Percentiles rank a stretch among this genome's conserved stretches.
Conservation (phyloP, 768 basidiomycete species). For the Podaxis sp. region DNA sequence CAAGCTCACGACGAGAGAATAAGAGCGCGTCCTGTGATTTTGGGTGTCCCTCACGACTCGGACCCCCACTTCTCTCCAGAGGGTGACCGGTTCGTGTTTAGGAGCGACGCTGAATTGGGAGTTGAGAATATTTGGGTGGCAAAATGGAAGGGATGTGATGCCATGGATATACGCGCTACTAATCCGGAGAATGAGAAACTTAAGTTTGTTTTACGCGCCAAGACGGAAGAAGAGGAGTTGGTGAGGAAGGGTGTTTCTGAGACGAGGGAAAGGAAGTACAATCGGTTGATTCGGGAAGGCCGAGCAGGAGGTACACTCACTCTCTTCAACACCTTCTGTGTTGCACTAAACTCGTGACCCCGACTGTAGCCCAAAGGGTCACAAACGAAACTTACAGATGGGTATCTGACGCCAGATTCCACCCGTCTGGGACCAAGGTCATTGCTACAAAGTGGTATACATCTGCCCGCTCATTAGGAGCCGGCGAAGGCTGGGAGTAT, state of each 20-base stretch:
- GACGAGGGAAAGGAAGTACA: slow-evolving; percentile 38
- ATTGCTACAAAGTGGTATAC: slow-evolving; percentile 82
- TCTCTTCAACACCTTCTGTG: not conserved
- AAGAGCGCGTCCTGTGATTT: slow-evolving; percentile 53
- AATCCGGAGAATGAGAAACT: slow-evolving; percentile 26
- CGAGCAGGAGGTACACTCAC: slow-evolving; percentile 38
- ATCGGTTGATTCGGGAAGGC: slow-evolving; percentile 55
- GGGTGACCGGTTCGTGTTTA: slow-evolving; percentile 61
- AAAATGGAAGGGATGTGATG: slow-evolving; percentile 61
- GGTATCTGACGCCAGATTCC: slow-evolving; percentile 67
- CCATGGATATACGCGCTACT: slow-evolving; percentile 46
- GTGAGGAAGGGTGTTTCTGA: slow-evolving; percentile 49
- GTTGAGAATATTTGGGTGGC: slow-evolving; percentile 74
- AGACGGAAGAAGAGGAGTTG: slow-evolving; percentile 40
- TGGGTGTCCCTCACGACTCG: slow-evolving; percentile 64
- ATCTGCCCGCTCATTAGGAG: slow-evolving; percentile 56
- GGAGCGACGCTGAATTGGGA: slow-evolving; percentile 69
- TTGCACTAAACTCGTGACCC: not conserved
- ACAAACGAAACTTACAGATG: slow-evolving; percentile 76
- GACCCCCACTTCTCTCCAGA: slow-evolving; percentile 71
- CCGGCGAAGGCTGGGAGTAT: slow-evolving; percentile 74
- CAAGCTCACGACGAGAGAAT: slow-evolving; percentile 16
- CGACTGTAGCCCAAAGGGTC: slow-evolving; percentile 36
- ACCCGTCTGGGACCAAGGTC: slow-evolving; percentile 56
- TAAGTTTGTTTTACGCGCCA: slow-evolving; percentile 27